Base-by-base conservation (phyloP, 1,284 basidiomycete genomes). In the Salmacisia buchloeana region DNA sequence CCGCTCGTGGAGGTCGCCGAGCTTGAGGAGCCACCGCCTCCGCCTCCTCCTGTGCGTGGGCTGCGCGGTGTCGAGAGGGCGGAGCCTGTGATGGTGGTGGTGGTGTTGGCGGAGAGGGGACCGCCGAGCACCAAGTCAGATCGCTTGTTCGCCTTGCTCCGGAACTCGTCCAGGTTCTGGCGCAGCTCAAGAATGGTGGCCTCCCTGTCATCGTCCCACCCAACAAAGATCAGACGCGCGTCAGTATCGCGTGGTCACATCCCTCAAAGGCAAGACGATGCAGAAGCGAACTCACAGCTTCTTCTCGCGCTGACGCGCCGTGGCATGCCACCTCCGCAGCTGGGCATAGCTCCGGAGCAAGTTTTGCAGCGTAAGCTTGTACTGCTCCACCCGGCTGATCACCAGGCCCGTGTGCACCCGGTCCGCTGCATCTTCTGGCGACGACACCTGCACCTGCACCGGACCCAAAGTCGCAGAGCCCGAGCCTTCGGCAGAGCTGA, bases 211-310 rank as follows among this genome's bases (percentile, higher is more conserved):
- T 43, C 12, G 18, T n/a, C 18, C 10, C 6, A 43, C 18, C 6
- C 15, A 43, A 18, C 41, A 43, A 21, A 12, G 41, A 43, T 43
- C 41, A n/a, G 7, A n/a, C 6, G 7, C 41, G 7, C 6, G 41
- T 43, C 41, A 43, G 41, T 18, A 43, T n/a, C n/a, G n/a, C n/a
- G n/a, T n/a, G n/a, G 23, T n/a, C 12, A n/a, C 35, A 9, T 38
- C 35, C 35, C 35, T 15, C 35, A 15, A 43, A 6, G 41, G 18
- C 7, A 43, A 12, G 6, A 12, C 23, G 18, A 43, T n/a, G n/a
- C n/a, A n/a, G n/a, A n/a, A n/a, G n/a, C n/a, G n/a, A n/a, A n/a
- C 41, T 43, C 41, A 43, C 41, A 43, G 41, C 15, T 43, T 43
- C 41, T 43, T 43, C 41, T 43, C 41, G 18, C 41, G 18, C 41